Conservation (phyloP, 371 early-diverging fungal species). For the Apophysomyces variabilis region DNA sequence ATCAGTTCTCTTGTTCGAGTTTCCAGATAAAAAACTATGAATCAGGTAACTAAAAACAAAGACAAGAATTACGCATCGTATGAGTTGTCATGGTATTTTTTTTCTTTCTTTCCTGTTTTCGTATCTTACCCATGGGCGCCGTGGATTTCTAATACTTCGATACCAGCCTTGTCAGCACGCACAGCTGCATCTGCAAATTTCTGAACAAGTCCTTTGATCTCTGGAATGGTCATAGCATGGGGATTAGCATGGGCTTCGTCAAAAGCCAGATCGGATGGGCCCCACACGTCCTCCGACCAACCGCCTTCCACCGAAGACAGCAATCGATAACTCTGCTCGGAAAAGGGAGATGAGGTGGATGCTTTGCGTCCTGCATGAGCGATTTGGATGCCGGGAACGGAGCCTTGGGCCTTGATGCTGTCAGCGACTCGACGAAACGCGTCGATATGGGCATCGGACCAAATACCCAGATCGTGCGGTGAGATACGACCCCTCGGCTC, state of each 20-base stretch:
- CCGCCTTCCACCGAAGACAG: slow-evolving; percentile 62
- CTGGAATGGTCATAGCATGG: slow-evolving; percentile 60
- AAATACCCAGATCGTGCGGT: slow-evolving; percentile 77
- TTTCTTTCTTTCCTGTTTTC: slow-evolving; percentile 4
- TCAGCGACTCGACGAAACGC: slow-evolving; percentile 64
- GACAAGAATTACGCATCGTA: neutral
- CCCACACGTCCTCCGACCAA: slow-evolving; percentile 80
- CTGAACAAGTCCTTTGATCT: slow-evolving; percentile 63
- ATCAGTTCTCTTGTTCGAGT: slow-evolving; percentile 85
- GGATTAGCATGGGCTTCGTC: slow-evolving; percentile 54
- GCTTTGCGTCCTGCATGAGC: slow-evolving; percentile 87
- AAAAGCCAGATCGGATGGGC: slow-evolving; percentile 66
- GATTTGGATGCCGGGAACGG: slow-evolving; percentile 74
- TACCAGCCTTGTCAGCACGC: slow-evolving; percentile 77
- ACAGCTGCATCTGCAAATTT: slow-evolving; percentile 75
- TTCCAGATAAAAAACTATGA: slow-evolving; percentile 79
- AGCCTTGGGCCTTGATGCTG: slow-evolving; percentile 67
- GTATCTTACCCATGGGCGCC: slow-evolving; percentile 60
- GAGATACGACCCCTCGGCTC: slow-evolving; percentile 77
- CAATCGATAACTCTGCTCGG: slow-evolving; percentile 29
- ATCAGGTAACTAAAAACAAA: slow-evolving; percentile 73
- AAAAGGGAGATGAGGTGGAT: slow-evolving; percentile 55
- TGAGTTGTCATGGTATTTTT: no score
- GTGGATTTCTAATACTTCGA: slow-evolving; percentile 90
- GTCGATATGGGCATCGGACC: slow-evolving; percentile 76